phyloP scores from a whole-genome alignment of 768 basidiomycete species.

The Serendipita sp. region DNA sequence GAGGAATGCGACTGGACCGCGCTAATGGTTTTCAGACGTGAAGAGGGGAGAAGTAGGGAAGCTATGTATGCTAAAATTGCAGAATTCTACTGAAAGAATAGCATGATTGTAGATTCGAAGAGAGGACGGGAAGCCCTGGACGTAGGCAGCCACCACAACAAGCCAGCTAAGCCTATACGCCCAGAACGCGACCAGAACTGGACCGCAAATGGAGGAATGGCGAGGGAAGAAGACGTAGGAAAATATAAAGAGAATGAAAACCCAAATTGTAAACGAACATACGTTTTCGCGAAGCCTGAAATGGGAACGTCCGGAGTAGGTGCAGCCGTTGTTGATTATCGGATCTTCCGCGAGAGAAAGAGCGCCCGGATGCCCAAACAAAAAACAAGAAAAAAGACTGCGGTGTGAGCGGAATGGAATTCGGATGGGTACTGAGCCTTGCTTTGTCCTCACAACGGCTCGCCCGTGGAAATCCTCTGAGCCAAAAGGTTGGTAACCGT shows the following conservation, averaged over 20 bases:
- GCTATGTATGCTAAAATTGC: background rate
- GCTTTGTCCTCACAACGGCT: background rate
- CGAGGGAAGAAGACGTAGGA: background rate
- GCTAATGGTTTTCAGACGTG: background rate
- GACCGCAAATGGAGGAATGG: background rate
- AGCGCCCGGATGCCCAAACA: background rate
- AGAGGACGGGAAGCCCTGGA: background rate
- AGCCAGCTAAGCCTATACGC: background rate
- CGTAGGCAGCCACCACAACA: background rate
- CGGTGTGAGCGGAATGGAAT: background rate
- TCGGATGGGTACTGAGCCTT: background rate
- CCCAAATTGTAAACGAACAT: background rate
- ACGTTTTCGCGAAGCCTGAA: background rate
- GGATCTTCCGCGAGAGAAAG: background rate
- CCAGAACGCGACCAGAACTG: background rate
- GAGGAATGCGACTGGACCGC: background rate
- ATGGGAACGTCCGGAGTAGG: background rate
- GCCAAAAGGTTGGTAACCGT: no score
- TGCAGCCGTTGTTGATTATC: background rate
- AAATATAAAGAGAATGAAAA: background rate
- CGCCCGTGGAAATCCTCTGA: background rate
- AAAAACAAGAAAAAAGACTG: background rate
- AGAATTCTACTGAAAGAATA: background rate
- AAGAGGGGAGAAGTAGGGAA: background rate
- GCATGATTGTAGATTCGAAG: background rate